A percentile compares a stretch with the other conserved stretches of the same genome.
These are phyloP conservation scores for Geosmithia flava DNA, from an alignment of 2,329 filamentous ascomycete genomes.

Conservation along the genomic window DNA sequence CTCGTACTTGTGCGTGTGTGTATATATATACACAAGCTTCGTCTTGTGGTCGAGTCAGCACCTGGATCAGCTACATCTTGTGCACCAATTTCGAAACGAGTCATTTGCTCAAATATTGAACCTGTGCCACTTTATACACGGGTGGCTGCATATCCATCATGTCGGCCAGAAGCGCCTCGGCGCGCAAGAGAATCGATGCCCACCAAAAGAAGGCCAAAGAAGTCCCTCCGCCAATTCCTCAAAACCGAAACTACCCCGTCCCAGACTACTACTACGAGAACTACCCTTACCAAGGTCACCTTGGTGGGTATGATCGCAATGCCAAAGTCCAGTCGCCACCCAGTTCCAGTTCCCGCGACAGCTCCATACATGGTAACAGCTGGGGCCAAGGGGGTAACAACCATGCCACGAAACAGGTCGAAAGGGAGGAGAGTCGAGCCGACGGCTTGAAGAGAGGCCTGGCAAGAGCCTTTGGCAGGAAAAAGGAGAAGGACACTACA, in stretches of 20 bases:
- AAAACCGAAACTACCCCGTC: neutral
- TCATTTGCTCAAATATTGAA: neutral
- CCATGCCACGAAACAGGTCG: neutral
- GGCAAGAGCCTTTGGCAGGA: conserved; percentile 36
- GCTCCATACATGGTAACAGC: neutral
- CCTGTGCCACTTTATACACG: neutral
- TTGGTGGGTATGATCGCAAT: neutral
- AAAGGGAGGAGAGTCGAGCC: conserved; percentile 33
- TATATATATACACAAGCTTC: neutral
- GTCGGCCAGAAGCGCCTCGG: conserved; percentile 2
- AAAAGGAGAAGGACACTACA: conserved; percentile 28
- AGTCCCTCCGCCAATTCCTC: neutral
- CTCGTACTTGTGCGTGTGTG: neutral
- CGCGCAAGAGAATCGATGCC: conserved; percentile 1
- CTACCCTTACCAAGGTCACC: neutral
- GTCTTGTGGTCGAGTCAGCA: too few relatives aligned
- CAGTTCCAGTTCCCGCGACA: neutral
- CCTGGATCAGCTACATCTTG: too few relatives aligned
- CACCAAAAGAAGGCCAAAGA: neutral
- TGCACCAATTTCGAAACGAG: too few relatives aligned
- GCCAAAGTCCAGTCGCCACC: neutral
- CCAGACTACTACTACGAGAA: neutral
- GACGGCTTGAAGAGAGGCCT: conserved; percentile 40
- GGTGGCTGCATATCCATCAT: neutral
- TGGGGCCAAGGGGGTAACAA: neutral